These are phyloP conservation scores for Pythium aquatile DNA, from an alignment of 352 stramenopile genomes.

Conservation along the genomic window DNA sequence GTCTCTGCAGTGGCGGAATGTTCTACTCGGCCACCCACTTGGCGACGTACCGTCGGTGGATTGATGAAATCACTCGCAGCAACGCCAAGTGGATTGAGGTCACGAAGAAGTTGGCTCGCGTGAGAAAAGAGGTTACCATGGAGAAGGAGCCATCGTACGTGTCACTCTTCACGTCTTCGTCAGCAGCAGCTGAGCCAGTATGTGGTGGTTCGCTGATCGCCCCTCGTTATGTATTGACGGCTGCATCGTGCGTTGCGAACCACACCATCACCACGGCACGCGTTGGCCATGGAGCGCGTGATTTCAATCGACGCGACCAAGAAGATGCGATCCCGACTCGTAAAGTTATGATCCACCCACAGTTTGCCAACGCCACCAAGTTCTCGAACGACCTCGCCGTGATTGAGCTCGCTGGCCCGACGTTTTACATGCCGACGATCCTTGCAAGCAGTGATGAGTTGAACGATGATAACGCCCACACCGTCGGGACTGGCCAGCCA, in stretches of 20 bases:
- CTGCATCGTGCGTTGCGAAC: conserved; percentile 25
- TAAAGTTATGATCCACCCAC: conserved; percentile 15
- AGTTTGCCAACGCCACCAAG: conserved; percentile 21
- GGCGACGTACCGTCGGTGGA: conserved; percentile 16
- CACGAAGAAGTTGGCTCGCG: not conserved
- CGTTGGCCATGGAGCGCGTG: conserved; percentile 13
- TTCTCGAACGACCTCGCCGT: conserved; percentile 26
- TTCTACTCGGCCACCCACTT: conserved; percentile 30
- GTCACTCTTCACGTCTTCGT: conserved; percentile 15
- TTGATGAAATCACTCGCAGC: conserved; percentile 14
- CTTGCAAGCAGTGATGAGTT: conserved; percentile 22
- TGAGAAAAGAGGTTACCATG: not conserved
- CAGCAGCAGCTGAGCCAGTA: not conserved
- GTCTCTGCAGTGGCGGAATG: conserved; percentile 28
- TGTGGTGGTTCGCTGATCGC: conserved; percentile 29
- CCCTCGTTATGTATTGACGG: conserved; percentile 21
- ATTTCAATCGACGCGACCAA: not conserved
- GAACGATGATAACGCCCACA: not conserved
- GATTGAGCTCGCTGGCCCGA: conserved; percentile 21
- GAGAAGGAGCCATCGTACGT: conserved; percentile 18
- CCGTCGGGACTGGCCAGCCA: not conserved
- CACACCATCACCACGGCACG: conserved; percentile 10
- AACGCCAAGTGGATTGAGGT: conserved; percentile 9
- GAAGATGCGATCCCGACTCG: conserved; percentile 20
- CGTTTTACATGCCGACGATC: conserved; percentile 26